Base-by-base conservation (phyloP, 192 early-diverging fungal species). In the Mortierella hygrophila region DNA sequence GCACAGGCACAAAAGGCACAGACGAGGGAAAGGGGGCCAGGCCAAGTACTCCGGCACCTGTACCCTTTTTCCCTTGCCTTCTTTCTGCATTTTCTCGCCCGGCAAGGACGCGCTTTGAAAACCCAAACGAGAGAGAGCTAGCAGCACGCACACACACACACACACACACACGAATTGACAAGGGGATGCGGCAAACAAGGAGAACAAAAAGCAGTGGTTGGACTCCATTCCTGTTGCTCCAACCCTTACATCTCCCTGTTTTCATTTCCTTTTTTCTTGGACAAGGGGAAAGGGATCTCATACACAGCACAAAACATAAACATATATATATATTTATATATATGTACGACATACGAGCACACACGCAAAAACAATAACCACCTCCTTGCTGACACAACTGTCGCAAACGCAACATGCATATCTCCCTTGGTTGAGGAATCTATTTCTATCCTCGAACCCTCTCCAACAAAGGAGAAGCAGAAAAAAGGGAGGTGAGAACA, bases 21-120 rank as follows among this genome's bases (percentile, higher is more conserved):
- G 26, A 29, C 9, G 9, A 32, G 32, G 60, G 60, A 65, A 32
- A 29, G 55, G 55, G 55, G 60, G 29, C 60, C 60, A 35, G 60
- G 60, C 60, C 60, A 65, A 35, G 60, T 65, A 65, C 60, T 65
- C 60, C 29, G 60, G 60, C 60, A 65, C 60, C 60, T 0, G 60
- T 32, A 65, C 29, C 26, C 26, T 63, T n/a, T 63, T 15, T n/a
- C 35, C 35, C 35, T 0, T 57, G n/a, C 16, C 47, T 20, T 21
- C 20, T 52, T 18, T 6, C 18, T 20, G 49, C 55, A 26, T 60
- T 23, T 60, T 60, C 23, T 65, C 55, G 7, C 11, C 49, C 15
- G 49, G 3, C 4, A n/a, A 15, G 60, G 60, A 65, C 60, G 60
- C 60, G 60, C 35, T 65, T 65, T 29, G 29, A 65, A 63, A 29